Evolutionary conservation across 371 early-diverging fungal species (phyloP), one percentile per base, ranked within the genome.

Genomic region (Dinochytrium kinnereticum): DNA sequence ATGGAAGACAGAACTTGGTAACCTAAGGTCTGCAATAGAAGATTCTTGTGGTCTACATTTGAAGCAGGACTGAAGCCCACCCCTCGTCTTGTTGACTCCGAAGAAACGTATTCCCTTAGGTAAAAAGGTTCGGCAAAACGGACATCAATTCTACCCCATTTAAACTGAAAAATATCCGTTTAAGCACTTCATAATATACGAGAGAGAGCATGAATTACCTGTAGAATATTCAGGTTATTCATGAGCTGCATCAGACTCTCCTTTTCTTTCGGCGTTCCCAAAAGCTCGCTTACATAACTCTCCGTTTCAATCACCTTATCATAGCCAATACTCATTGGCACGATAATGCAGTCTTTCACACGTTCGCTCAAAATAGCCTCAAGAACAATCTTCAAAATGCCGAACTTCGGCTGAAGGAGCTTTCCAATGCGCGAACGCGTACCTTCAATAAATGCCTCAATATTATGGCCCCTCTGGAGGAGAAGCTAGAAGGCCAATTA

Each of bases 401-500:
- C 94, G 51, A 95, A 87, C 76, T 93, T 93, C 0, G 94, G 94
- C 49, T 91, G 89, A 70, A 94, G 81, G 33, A 93, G 76, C 76
- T 94, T 94, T 38, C 92, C 92, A 33, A 88, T 82, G 61, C 96
- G 87, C 68, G 90, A 90, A 17, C 96, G 90, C 0, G 94, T 93
- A 31, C 96, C 96, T 76, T 95, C 96, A 10, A 94, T 88, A 78
- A 95, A 95, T 49, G 90, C 91, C 79, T 94, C 95, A 51, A 95
- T 81, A 69, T 94, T 94, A 84, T 92, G 86, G 24, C 91, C 91
- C n/a, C 85, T 79, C 37, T 82, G 71, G 50, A 90, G 67, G 1
- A 91, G 82, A 55, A 75, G 66, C 79, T 80, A 38, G 17, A 51
- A 17, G 26, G 36, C 17, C 57, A 13, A 30, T 55, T 64, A 37